phyloP scores from a whole-genome alignment of 768 basidiomycete genomes.

The Mycena crocata region DNA sequence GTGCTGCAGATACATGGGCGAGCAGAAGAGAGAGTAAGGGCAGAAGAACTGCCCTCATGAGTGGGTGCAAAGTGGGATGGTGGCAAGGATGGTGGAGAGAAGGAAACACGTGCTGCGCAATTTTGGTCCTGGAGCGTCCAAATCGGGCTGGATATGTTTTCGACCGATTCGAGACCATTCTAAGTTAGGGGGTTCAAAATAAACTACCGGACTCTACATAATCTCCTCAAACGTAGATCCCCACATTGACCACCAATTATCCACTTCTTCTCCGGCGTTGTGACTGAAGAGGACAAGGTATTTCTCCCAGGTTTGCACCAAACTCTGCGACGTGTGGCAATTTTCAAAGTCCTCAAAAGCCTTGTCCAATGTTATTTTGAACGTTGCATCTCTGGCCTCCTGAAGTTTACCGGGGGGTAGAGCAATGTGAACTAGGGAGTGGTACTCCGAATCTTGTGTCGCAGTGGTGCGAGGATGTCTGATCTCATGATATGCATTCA shows the following conservation, averaged over 20 bases:
- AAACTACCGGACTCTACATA: not conserved
- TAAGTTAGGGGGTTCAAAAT: no score
- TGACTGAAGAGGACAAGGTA: slow-evolving; percentile 16
- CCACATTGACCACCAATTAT: slow-evolving; percentile 22
- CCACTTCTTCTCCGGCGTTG: slow-evolving; percentile 1
- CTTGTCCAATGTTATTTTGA: slow-evolving; percentile 5
- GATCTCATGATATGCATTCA: slow-evolving; percentile 59
- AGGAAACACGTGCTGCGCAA: slow-evolving; percentile 14
- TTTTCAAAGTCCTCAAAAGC: slow-evolving; percentile 24
- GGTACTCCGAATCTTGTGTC: slow-evolving; percentile 19
- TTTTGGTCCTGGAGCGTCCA: not conserved
- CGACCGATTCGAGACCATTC: no score
- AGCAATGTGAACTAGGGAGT: slow-evolving; percentile 8
- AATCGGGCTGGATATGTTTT: no score
- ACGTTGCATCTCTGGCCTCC: slow-evolving; percentile 19
- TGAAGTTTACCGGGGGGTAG: slow-evolving; percentile 8
- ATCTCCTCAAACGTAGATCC: not conserved
- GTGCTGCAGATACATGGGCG: slow-evolving; percentile 15
- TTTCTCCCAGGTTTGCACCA: slow-evolving; percentile 23
- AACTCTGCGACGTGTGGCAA: not conserved
- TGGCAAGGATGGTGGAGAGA: not conserved
- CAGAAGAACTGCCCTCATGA: slow-evolving; percentile 29
- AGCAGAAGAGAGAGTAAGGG: slow-evolving; percentile 21
- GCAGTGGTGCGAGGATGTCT: slow-evolving; percentile 50
- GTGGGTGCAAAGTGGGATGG: no score